Base-by-base conservation (phyloP, 2,329 filamentous ascomycete genomes). In the Ilyonectria robusta region DNA sequence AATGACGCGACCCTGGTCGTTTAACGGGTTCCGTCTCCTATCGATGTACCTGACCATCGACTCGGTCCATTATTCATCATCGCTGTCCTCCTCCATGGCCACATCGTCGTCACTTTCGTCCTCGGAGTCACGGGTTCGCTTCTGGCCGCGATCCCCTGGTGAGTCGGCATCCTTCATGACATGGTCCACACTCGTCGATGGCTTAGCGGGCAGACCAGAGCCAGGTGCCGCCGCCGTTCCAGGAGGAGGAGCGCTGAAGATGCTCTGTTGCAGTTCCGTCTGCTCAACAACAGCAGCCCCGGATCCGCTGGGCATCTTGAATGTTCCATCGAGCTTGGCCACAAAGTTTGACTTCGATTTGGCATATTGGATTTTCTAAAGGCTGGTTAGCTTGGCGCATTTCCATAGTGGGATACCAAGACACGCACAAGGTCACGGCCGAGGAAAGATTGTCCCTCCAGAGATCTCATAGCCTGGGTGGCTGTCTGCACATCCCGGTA, bases 401-500 rank as follows among this genome's bases (percentile, higher is more conserved):
- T 11, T 44, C 46, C 47, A 33, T 50, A 17, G 13, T n/a, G 31
- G 40, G 10, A 15, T 17, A 31, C 26, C 13, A 35, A 42, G 17
- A 17, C 37, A 85, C 92, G 70, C 80, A 98, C 95, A 86, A 99
- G 90, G 71, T 94, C 88, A 71, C 89, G 91, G 17, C 95, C 96
- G 70, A 97, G 92, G 72, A 99, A 94, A 2, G 93, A 89, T 76
- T 94, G 93, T 2, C 93, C 94, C 74, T 98, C 92, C 54, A 98
- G 84, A 11, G 93, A 91, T 71, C 95, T 87, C 94, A 99, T 94
- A 2, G 96, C 96, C 78, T 97, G 94, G 26, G 95, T 97, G 58
- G 94, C 94, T n/a, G 94, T 91, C 72, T 97, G 93, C 37, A 95
- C 86, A 79, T 99, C 95, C 65, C 93, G 89, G 80, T 94, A 98